Percentiles rank a stretch among this genome's conserved stretches.
phyloP scores from a whole-genome alignment of 1,284 basidiomycete species.

The Wallemia hederae region DNA sequence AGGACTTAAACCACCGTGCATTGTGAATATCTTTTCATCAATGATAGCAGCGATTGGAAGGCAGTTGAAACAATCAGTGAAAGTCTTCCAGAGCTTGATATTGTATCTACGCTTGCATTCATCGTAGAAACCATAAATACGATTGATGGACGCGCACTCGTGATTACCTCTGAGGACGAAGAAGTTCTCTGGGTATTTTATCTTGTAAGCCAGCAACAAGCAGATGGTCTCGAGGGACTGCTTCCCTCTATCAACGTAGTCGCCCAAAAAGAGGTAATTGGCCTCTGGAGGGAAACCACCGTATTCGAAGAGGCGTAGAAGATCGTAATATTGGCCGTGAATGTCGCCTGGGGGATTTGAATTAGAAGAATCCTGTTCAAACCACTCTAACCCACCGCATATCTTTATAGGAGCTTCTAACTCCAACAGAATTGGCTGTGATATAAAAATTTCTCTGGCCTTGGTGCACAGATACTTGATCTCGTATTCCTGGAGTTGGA shows the following conservation, averaged over 20 bases:
- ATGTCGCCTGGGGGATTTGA: slow-evolving; percentile 39
- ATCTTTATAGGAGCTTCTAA: slow-evolving; percentile 91
- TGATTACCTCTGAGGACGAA: slow-evolving; percentile 84
- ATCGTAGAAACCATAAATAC: slow-evolving; percentile 90
- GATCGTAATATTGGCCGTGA: slow-evolving; percentile 83
- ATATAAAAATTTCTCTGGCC: slow-evolving; percentile 83
- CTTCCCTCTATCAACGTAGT: slow-evolving; percentile 86
- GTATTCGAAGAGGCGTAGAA: slow-evolving; percentile 75
- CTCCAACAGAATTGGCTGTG: slow-evolving; percentile 77
- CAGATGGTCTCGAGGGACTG: slow-evolving; percentile 83
- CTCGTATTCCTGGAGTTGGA: slow-evolving; percentile 79
- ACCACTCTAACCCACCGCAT: slow-evolving; percentile 34
- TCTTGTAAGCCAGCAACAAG: slow-evolving; percentile 70
- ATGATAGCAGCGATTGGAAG: slow-evolving; percentile 85
- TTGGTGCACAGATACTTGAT: slow-evolving; percentile 87
- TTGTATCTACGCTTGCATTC: slow-evolving; percentile 95
- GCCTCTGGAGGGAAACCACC: slow-evolving; percentile 86
- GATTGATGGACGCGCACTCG: slow-evolving; percentile 78
- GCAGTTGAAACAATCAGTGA: slow-evolving; percentile 90
- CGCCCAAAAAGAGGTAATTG: slow-evolving; percentile 81
- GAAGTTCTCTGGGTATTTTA: slow-evolving; percentile 96
- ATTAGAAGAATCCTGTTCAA: neutral
- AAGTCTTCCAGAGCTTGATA: slow-evolving; percentile 94
- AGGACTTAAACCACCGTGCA: slow-evolving; percentile 76
- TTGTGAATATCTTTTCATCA: slow-evolving; percentile 89